phyloP scores from a whole-genome alignment of 1,139 yeast genomes.

The Williopsis jadinii region DNA sequence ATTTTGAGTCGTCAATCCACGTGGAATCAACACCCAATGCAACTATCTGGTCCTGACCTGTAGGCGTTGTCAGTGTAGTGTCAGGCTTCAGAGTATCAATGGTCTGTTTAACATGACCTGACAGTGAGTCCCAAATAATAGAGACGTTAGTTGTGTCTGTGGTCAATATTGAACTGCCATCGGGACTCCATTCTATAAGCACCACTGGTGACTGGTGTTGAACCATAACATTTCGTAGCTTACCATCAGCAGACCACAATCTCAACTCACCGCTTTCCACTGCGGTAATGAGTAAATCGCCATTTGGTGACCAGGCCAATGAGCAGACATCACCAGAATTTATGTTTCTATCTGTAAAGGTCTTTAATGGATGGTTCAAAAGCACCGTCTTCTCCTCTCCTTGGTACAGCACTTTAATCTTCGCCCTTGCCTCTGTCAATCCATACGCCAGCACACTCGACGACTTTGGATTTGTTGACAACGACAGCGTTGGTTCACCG shows the following conservation, averaged over 20 bases:
- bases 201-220: constrained; percentile 49
- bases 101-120: constrained; percentile 42
- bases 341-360: constrained; percentile 5
- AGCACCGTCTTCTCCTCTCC: constrained; percentile 9
- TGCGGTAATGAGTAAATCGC: constrained; percentile 49
- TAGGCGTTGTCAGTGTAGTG: background rate
- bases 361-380: constrained; percentile 17
- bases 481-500: constrained; percentile 26
- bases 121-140: constrained; percentile 47
- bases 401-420: constrained; percentile 23
- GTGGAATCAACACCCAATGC: constrained; percentile 46
- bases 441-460: constrained; percentile 33
- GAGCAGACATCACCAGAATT: constrained; percentile 28
- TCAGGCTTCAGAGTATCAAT: constrained; percentile 25
- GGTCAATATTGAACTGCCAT: constrained; percentile 30
- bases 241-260: constrained; percentile 64
- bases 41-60: background rate
- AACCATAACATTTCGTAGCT: constrained; percentile 50
- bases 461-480: constrained; percentile 34
- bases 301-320: constrained; percentile 60
- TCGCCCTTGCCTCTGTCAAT: constrained; percentile 30
- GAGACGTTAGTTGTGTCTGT: constrained; percentile 31
- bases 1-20: constrained; percentile 69
- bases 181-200: constrained; percentile 42
- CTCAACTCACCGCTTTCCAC: constrained; percentile 59